Percentiles rank a stretch among this genome's conserved stretches.
phyloP scores from a whole-genome alignment of 1,284 basidiomycete species.

The Boletus holoroseus region DNA sequence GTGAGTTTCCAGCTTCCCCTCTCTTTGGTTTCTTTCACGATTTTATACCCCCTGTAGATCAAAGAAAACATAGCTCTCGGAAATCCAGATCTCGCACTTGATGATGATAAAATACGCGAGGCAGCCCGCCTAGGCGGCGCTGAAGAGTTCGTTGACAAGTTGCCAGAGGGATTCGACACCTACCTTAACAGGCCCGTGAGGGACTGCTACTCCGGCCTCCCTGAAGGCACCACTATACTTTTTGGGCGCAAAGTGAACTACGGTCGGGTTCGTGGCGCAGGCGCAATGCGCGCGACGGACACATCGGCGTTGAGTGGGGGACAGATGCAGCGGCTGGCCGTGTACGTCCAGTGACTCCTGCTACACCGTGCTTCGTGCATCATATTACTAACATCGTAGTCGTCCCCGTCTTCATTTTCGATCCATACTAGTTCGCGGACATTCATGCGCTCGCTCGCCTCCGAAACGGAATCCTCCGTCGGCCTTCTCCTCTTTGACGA shows the following conservation, averaged over 20 bases:
- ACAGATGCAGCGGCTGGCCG: constrained; percentile 71
- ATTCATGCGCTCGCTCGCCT: constrained; percentile 67
- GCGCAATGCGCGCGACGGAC: constrained; percentile 37
- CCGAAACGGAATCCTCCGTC: constrained; percentile 45
- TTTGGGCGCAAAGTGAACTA: constrained; percentile 60
- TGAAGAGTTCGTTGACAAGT: constrained; percentile 51
- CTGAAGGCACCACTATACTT: constrained; percentile 57
- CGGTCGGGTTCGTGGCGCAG: constrained; percentile 41
- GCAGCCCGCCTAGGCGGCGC: constrained; percentile 69
- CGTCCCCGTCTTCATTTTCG: not conserved
- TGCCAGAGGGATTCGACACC: constrained; percentile 64
- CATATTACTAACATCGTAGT: not conserved
- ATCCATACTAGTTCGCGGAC: constrained; percentile 55
- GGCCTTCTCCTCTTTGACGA: constrained; percentile 73
- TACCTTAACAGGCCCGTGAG: constrained; percentile 67
- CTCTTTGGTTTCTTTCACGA: not conserved
- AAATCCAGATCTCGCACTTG: constrained; percentile 47
- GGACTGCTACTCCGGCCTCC: constrained; percentile 60
- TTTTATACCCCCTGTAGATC: constrained; percentile 43
- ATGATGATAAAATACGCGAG: constrained; percentile 53
- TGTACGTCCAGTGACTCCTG: constrained; percentile 38
- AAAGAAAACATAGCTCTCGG: constrained; percentile 72
- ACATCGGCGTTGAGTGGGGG: constrained; percentile 59
- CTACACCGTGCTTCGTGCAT: not conserved
- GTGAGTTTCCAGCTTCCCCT: constrained; percentile 35